Evolutionary conservation across 2,329 filamentous ascomycete species (phyloP).

Genomic region (Pseudogymnoascus sp.): DNA sequence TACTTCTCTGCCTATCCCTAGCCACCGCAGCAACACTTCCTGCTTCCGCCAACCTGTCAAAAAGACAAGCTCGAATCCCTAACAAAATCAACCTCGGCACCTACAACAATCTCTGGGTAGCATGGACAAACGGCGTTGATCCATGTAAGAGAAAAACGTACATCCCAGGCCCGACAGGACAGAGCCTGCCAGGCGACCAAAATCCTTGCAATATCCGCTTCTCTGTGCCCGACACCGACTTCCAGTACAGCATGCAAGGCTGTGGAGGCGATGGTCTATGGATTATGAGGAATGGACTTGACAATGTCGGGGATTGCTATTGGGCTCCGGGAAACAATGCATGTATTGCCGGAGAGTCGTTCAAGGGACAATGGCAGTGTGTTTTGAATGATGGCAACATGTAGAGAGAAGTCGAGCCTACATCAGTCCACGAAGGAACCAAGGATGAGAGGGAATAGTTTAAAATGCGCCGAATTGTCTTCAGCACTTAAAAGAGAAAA

Average conservation of each 20-base stretch:
- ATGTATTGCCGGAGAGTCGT: not conserved
- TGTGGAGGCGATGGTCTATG: not conserved
- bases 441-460: too few species aligned
- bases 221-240: not conserved
- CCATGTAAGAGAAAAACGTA: not conserved
- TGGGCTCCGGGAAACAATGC: not conserved
- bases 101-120: not conserved
- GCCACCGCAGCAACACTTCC: not conserved
- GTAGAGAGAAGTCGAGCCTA: not conserved
- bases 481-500: too few species aligned
- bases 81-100: not conserved
- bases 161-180: not conserved
- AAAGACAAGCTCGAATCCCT: not conserved
- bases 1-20: not conserved
- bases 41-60: not conserved
- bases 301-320: not conserved
- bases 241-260: not conserved
- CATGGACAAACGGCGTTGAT: not conserved
- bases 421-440: not conserved
- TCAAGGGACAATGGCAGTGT: not conserved
- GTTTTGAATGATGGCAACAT: slow-evolving; percentile 2
- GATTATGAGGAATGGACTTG: not conserved
- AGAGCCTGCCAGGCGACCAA: not conserved
- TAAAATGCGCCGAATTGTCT: too few species aligned
- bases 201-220: not conserved